Base-by-base conservation (phyloP, 2,329 filamentous ascomycete species). In the Trichoderma sp. region DNA sequence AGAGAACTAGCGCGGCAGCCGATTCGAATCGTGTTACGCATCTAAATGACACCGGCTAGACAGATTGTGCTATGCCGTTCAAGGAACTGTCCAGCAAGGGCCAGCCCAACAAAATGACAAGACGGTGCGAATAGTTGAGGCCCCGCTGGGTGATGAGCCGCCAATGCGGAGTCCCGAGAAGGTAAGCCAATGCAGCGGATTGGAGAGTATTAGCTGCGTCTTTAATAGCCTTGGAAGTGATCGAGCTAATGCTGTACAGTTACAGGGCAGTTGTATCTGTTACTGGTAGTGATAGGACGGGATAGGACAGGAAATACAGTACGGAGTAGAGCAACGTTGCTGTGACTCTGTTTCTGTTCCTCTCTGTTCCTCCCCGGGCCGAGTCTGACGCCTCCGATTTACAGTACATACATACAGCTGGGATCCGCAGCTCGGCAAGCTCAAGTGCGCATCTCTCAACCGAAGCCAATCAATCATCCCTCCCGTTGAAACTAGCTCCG, bases 121-220 rank as follows among this genome's bases (percentile, higher is more conserved):
- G 32, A 57, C 32, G 64, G 64, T 30, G 32, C 34, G 32, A 43
- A 58, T 53, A 53, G 20, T n/a, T 23, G 47, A 53, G n/a, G 30
- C 47, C 63, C 64, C 64, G 43, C 64, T 20, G 47, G 30, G 9
- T 23, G 57, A 61, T 12, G 67, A 50, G 61, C 55, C 57, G 67
- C 67, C 67, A 69, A 69, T 69, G 67, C 67, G 57, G 67, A 69
- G 67, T 36, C 20, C 30, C 23, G 67, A n/a, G 43, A 69, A 69
- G 57, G 67, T 69, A 32, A 69, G 55, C 57, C 55, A 32, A 9
- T 50, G 58, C 26, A 32, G 47, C 17, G 23, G 32, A 17, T 26
- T 28, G 32, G 64, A 64, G 36, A 53, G 4, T 8, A 17, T 34
- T 12, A 17, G 59, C 36, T 15, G 17, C n/a, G 39, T 43, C 20